Evolutionary conservation across 2,329 filamentous ascomycete species (phyloP).

Genomic region (Fusarium begoniae): DNA sequence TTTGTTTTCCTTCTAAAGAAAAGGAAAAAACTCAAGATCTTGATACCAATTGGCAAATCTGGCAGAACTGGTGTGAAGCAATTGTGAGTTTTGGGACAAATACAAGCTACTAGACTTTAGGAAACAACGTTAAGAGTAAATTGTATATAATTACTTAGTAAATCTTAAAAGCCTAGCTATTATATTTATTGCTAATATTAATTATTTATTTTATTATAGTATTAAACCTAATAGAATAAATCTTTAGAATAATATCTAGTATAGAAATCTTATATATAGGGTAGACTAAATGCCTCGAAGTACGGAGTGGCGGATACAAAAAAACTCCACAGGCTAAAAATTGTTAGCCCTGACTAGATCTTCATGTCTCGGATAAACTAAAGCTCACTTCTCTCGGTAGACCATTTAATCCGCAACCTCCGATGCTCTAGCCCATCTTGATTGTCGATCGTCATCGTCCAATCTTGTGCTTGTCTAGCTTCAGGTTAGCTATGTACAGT

Average conservation of each 20-base stretch:
- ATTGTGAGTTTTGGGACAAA: rapidly evolving
- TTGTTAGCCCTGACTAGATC: not conserved
- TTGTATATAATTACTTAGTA: rapidly evolving
- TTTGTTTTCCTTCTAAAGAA: too few species aligned
- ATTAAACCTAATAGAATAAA: rapidly evolving
- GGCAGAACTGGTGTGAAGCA: rapidly evolving
- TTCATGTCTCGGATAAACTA: not conserved
- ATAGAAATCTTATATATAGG: rapidly evolving
- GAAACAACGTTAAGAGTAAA: rapidly evolving
- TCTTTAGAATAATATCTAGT: rapidly evolving
- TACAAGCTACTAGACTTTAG: rapidly evolving
- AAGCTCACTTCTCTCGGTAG: rapidly evolving
- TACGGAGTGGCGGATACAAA: not conserved
- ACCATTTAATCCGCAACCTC: not conserved
- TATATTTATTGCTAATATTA: not conserved
- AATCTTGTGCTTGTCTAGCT: not conserved
- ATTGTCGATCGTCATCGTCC: not conserved
- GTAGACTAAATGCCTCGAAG: not conserved
- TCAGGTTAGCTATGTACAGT: not conserved
- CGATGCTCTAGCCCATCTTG: too few species aligned
- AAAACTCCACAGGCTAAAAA: not conserved
- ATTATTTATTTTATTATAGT: rapidly evolving
- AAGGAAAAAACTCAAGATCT: too few species aligned
- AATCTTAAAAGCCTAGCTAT: not conserved
- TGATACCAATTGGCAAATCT: rapidly evolving